Conservation (phyloP, 139 green algal species). For the Auxenochlorella protothecoides region DNA sequence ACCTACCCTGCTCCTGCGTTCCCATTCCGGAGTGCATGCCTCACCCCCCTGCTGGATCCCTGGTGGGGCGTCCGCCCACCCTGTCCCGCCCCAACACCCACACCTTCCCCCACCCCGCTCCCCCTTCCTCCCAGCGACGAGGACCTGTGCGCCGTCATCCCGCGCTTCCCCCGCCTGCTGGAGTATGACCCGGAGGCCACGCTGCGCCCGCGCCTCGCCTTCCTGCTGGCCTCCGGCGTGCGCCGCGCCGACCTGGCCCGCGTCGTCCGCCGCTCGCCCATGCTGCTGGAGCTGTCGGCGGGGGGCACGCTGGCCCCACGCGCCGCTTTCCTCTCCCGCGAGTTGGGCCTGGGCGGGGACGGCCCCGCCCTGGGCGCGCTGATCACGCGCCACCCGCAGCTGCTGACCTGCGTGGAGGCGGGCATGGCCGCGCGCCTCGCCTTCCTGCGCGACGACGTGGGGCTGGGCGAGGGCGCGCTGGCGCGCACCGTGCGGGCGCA, state of each 20-base stretch:
- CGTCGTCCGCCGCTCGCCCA: conserved; percentile 32
- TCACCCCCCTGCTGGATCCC: neutral
- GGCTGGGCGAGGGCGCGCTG: conserved; percentile 25
- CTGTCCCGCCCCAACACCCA: neutral
- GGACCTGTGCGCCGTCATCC: conserved; percentile 40
- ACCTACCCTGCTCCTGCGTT: too few species aligned
- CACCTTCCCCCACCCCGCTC: neutral
- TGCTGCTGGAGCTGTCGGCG: conserved; percentile 41
- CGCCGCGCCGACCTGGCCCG: neutral
- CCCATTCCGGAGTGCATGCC: neutral
- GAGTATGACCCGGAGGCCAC: conserved; percentile 38
- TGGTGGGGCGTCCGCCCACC: neutral
- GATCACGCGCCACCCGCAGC: conserved; percentile 32
- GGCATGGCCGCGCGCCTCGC: conserved; percentile 37
- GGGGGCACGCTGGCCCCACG: conserved; percentile 35
- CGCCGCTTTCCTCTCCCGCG: conserved; percentile 28
- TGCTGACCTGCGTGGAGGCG: conserved; percentile 49
- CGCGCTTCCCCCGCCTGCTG: conserved; percentile 40
- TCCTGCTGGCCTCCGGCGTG: conserved; percentile 16
- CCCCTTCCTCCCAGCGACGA: conserved; percentile 6
- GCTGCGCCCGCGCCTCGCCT: conserved; percentile 35
- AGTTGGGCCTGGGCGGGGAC: conserved; percentile 15
- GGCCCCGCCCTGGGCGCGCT: conserved; percentile 31
- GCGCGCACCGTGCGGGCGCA: conserved; percentile 30
- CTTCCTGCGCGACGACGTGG: conserved; percentile 26